Percentiles rank a stretch among this genome's conserved stretches.
Evolutionary conservation across 495 filamentous ascomycete species (phyloP).

Genomic region (Letharia lupina): DNA sequence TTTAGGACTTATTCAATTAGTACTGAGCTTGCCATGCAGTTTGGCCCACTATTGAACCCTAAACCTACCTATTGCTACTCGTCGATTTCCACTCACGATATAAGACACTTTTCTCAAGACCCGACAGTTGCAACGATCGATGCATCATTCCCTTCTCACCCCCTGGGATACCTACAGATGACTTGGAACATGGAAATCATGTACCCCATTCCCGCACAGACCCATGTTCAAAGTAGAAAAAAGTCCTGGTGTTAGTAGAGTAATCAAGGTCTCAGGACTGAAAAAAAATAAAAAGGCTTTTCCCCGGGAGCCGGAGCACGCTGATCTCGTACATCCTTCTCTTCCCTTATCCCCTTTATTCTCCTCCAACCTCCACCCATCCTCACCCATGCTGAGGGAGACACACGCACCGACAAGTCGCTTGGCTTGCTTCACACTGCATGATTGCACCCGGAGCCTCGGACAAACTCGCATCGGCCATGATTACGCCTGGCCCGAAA

Average conservation of each 20-base stretch:
- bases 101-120: background rate
- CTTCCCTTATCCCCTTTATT: background rate
- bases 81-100: constrained; percentile 4
- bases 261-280: too few species aligned
- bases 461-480: background rate
- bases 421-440: background rate
- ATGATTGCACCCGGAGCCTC: constrained; percentile 1
- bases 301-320: background rate
- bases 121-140: constrained; percentile 4
- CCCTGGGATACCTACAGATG: background rate
- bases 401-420: background rate
- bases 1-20: too few species aligned
- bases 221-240: background rate
- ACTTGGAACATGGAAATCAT: background rate
- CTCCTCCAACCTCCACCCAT: background rate
- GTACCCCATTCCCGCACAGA: background rate
- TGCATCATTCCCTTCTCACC: background rate
- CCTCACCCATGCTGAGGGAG: too few species aligned
- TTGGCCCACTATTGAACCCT: background rate
- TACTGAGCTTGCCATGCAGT: too few species aligned
- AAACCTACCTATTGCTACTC: constrained; percentile 4
- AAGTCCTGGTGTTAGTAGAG: background rate
- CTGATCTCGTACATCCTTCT: background rate
- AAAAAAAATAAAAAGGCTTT: background rate
- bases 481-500: background rate